phyloP scores from a whole-genome alignment of 2,329 filamentous ascomycete species.

The Nothophoma quercina region DNA sequence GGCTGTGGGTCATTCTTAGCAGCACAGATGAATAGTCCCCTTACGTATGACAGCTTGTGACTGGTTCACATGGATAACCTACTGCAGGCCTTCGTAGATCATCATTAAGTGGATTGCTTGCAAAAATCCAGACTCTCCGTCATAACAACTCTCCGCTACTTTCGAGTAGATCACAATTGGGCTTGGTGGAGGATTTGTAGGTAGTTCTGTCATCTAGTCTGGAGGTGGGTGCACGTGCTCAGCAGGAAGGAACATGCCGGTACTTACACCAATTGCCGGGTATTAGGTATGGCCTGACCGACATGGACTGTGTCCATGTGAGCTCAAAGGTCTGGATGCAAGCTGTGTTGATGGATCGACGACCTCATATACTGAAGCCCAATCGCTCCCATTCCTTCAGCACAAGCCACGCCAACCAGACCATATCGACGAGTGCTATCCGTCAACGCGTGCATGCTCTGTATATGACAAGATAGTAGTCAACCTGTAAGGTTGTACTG shows the following conservation, averaged over 20 bases:
- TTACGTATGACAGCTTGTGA: too few relatives aligned
- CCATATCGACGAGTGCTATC: background rate
- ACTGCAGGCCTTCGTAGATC: too few relatives aligned
- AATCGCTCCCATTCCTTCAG: background rate
- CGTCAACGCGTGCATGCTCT: background rate
- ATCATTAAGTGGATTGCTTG: too few relatives aligned
- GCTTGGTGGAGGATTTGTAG: too few relatives aligned
- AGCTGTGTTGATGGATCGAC: background rate
- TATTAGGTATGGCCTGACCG: background rate
- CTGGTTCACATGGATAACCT: too few relatives aligned
- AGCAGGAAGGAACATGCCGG: background rate
- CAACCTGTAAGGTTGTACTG: slow-evolving; percentile 1
- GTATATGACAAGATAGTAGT: background rate
- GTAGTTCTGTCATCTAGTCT: background rate
- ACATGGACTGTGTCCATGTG: background rate
- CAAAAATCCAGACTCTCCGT: too few relatives aligned
- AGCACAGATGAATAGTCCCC: too few relatives aligned
- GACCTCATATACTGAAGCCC: background rate
- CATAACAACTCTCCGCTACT: too few relatives aligned
- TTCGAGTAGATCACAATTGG: too few relatives aligned
- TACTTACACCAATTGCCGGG: background rate
- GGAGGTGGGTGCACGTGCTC: background rate
- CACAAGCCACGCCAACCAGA: background rate
- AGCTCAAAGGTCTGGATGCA: background rate
- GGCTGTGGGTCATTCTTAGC: too few relatives aligned